A percentile compares a stretch with the other conserved stretches of the same genome.
Evolutionary conservation across 495 filamentous ascomycete genomes (phyloP).

Genomic region (Parathielavia appendiculata): DNA sequence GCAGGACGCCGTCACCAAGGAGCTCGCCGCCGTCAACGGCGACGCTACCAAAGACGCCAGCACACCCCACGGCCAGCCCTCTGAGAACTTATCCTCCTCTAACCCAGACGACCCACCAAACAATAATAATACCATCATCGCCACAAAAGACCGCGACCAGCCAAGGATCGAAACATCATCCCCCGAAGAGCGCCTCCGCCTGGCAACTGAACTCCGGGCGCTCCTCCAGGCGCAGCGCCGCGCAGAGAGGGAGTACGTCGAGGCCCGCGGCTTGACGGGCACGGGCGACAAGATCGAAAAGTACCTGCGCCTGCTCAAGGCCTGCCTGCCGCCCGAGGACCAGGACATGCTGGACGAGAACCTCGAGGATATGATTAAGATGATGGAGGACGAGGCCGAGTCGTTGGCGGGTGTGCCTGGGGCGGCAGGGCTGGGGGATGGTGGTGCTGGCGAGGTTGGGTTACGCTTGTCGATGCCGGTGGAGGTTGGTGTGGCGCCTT

Average conservation of each 20-base stretch:
- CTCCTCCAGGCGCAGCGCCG: slow-evolving; percentile 37
- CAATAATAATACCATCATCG: neutral
- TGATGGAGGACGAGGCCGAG: slow-evolving; percentile 47
- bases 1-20: slow-evolving; percentile 33
- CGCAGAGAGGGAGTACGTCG: slow-evolving; percentile 44
- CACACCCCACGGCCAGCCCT: slow-evolving; percentile 1
- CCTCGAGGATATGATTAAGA: slow-evolving; percentile 45
- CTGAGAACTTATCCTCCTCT: neutral
- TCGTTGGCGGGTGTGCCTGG: neutral
- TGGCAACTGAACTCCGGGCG: slow-evolving; percentile 38
- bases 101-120: neutral
- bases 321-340: slow-evolving; percentile 43
- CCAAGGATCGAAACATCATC: slow-evolving; percentile 20
- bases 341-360: slow-evolving; percentile 44
- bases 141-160: neutral
- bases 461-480: neutral
- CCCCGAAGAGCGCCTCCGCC: slow-evolving; percentile 34
- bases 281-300: slow-evolving; percentile 47
- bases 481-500: neutral
- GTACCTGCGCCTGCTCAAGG: slow-evolving; percentile 42
- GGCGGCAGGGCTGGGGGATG: neutral
- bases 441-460: neutral
- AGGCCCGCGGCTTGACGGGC: slow-evolving; percentile 41
- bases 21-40: slow-evolving; percentile 35
- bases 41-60: slow-evolving; percentile 15